These are phyloP conservation scores for Edhazardia aedis DNA, from an alignment of 371 early-diverging fungal species.

Conservation along the genomic window DNA sequence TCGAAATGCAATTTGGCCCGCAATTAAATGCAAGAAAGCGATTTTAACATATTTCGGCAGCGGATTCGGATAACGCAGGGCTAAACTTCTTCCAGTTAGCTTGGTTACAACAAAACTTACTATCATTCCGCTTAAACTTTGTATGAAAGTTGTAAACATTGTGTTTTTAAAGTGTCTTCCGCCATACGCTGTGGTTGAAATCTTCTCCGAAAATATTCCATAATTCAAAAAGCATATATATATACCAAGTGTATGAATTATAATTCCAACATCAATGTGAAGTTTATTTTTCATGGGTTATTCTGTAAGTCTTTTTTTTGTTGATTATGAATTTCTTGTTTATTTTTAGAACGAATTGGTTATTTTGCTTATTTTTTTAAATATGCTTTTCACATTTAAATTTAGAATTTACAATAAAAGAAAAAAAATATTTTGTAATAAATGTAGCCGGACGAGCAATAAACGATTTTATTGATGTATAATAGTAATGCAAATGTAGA, in stretches of 20 bases:
- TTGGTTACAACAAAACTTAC: neutral
- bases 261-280: too few relatives aligned
- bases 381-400: too few relatives aligned
- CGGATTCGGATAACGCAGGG: neutral
- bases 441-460: too few relatives aligned
- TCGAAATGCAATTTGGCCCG: constrained; percentile 72
- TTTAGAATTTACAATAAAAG: too few relatives aligned
- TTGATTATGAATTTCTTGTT: too few relatives aligned
- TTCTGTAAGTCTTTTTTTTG: too few relatives aligned
- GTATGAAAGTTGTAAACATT: constrained; percentile 33
- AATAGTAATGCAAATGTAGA: too few relatives aligned
- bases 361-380: too few relatives aligned
- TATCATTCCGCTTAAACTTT: neutral
- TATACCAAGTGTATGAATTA: constrained; percentile 61
- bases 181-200: constrained; percentile 57
- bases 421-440: too few relatives aligned
- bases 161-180: constrained; percentile 47
- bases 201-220: constrained; percentile 70
- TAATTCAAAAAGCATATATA: constrained; percentile 75
- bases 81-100: neutral
- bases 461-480: too few relatives aligned
- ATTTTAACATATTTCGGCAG: neutral
- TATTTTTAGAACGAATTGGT: too few relatives aligned
- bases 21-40: constrained; percentile 48
- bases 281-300: too few relatives aligned